Conservation (phyloP, 2,329 filamentous ascomycete species). For the Fusarium compactum region DNA sequence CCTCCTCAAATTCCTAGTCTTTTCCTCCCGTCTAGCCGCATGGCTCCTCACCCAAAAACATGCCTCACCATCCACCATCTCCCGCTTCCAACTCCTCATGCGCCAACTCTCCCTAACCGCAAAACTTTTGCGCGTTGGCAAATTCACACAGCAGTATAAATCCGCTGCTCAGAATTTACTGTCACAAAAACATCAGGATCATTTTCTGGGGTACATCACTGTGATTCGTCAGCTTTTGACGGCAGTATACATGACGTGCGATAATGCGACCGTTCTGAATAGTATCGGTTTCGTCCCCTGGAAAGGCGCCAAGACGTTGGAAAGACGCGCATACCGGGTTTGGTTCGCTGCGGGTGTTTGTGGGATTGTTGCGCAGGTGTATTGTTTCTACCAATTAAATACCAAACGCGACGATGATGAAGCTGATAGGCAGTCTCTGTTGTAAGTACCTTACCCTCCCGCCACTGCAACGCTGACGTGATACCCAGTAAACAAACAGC, state of each 20-base stretch:
- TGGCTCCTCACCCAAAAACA: constrained; percentile 13
- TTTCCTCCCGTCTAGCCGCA: constrained; percentile 6
- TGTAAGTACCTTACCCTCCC: constrained; percentile 7
- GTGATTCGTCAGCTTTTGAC: constrained; percentile 20
- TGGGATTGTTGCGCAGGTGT: constrained; percentile 12
- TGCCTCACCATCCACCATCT: not conserved
- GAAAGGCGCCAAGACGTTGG: constrained; percentile 20
- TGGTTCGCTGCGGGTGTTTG: constrained; percentile 17
- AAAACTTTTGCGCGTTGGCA: constrained; percentile 14
- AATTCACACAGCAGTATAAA: constrained; percentile 9
- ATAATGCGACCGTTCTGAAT: constrained; percentile 24
- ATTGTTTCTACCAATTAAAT: constrained; percentile 19
- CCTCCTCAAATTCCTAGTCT: constrained; percentile 14
- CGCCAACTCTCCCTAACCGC: constrained; percentile 13
- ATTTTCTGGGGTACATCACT: constrained; percentile 12
- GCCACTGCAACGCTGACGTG: constrained; percentile 10
- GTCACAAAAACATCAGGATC: constrained; percentile 4
- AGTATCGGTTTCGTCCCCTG: constrained; percentile 30
- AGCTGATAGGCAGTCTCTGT: constrained; percentile 8
- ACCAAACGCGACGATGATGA: not conserved
- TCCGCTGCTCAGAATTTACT: not conserved
- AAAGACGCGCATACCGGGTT: constrained; percentile 15
- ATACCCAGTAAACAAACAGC: constrained; percentile 5
- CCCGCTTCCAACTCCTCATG: constrained; percentile 9
- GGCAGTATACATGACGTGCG: constrained; percentile 17